A percentile compares a stretch with the other conserved stretches of the same genome.
These are phyloP conservation scores for Chiua virens DNA, from an alignment of 768 basidiomycete species.

Conservation along the genomic window DNA sequence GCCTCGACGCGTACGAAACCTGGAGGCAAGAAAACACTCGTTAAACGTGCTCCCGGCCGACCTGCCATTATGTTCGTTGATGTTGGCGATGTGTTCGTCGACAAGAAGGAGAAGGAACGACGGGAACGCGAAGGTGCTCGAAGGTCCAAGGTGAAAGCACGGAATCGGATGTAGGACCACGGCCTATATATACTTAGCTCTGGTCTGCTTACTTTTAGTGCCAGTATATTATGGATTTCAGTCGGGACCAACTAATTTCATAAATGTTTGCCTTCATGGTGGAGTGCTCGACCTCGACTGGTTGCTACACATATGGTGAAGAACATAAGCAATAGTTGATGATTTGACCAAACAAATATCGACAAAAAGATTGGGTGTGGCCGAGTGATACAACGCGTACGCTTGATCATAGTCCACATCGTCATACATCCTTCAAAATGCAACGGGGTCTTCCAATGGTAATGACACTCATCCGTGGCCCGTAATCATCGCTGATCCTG, in stretches of 20 bases:
- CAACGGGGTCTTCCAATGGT: constrained; percentile 84
- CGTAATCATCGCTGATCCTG: constrained; percentile 13
- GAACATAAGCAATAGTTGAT: too few relatives aligned
- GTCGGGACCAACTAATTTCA: neutral
- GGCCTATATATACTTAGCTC: constrained; percentile 1
- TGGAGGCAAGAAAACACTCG: constrained; percentile 39
- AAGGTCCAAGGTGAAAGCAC: constrained; percentile 36
- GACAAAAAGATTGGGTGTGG: constrained; percentile 9
- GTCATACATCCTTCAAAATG: constrained; percentile 56
- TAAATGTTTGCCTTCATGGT: too few relatives aligned
- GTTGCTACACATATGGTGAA: too few relatives aligned
- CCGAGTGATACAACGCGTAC: neutral
- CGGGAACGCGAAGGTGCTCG: constrained; percentile 52
- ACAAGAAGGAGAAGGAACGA: constrained; percentile 50
- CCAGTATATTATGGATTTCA: neutral
- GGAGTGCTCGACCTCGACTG: too few relatives aligned
- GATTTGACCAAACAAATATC: constrained; percentile 19
- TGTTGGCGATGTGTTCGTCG: constrained; percentile 69
- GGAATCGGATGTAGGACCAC: constrained; percentile 28
- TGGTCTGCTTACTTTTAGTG: neutral
- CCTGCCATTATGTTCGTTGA: constrained; percentile 69
- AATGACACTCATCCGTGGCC: constrained; percentile 7
- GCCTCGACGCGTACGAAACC: constrained; percentile 39
- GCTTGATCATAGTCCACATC: constrained; percentile 5
- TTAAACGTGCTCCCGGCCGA: constrained; percentile 43